Evolutionary conservation across 345 rosid species (phyloP), one percentile per base, ranked within the genome.

Genomic region (Leavenworthia alabamica): DNA sequence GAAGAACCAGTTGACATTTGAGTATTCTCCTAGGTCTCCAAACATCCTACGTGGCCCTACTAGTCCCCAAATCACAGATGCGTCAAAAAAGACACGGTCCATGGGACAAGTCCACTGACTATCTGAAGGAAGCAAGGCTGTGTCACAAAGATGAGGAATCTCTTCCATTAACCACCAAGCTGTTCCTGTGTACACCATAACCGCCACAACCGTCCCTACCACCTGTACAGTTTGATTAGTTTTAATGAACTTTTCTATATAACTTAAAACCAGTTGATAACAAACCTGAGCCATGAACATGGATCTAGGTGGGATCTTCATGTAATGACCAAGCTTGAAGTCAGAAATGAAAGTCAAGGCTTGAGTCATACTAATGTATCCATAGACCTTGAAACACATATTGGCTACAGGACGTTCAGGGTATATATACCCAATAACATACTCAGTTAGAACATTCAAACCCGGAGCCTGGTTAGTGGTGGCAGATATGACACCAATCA

Each of bases 321-420:
- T 90, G 86, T 90, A 90, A 36, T 85, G 96, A 36, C 93, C 96
- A 1, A 85, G 89, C 71, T 90, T 90, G 62, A 90, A 87, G 75
- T 90, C 97, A 0, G 66, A 33, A 11, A 90, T 40, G 59, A 90
- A 90, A 31, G 83, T 76, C 3, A 87, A 49, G 7, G 86, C 97
- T 68, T 90, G 97, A 60, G 51, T 13, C 96, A 87, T 85, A 71
- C 96, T 90, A 6, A 90, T 85, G 64, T 85, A 90, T 43, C 97
- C 97, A 16, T 87, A 90, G 15, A 85, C 90, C 79, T 90, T 90
- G 82, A 90, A 90, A 72, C 93, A 83, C 89, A 90, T 87, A 73
- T 90, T 90, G 6, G 97, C 97, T 31, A 90, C 90, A 11, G 97
- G 97, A 49, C 74, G 78, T 73, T 83, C 97, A 0, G 97, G 97